These are phyloP conservation scores for Zoysia pacifica DNA, from an alignment of 176 grass and related monocot genomes.

Conservation along the genomic window DNA sequence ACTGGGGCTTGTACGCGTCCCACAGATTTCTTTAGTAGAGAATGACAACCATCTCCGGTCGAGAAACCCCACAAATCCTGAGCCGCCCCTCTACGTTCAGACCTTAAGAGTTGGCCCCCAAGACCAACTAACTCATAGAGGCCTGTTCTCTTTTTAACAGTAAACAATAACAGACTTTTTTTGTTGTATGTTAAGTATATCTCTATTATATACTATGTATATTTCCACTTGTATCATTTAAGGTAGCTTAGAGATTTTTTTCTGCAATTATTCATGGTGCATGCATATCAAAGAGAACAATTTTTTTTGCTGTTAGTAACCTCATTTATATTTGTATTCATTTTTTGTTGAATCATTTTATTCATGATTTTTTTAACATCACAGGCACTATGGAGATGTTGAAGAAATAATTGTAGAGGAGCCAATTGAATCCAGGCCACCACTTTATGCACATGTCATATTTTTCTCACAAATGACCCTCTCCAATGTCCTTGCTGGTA, in stretches of 20 bases:
- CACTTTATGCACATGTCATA: constrained; percentile 57
- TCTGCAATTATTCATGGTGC: not conserved
- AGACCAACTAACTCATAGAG: too few relatives aligned
- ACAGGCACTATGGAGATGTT: constrained; percentile 40
- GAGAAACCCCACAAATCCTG: too few relatives aligned
- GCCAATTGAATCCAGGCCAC: constrained; percentile 29
- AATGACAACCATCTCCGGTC: too few relatives aligned
- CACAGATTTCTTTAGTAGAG: too few relatives aligned
- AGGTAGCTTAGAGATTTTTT: not conserved
- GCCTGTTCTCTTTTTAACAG: not conserved
- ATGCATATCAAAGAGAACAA: not conserved
- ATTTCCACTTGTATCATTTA: too few relatives aligned
- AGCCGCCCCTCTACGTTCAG: too few relatives aligned
- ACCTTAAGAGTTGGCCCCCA: too few relatives aligned
- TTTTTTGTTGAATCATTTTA: not conserved
- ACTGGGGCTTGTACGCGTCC: too few relatives aligned
- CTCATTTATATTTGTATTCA: not conserved
- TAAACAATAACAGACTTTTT: not conserved
- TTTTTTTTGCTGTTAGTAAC: not conserved
- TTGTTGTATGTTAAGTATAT: not conserved
- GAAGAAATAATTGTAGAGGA: constrained; percentile 58
- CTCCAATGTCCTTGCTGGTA: constrained; percentile 41
- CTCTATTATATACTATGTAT: not conserved
- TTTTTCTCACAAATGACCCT: constrained; percentile 46
- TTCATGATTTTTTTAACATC: not conserved